Conservation (phyloP, 352 stramenopile genomes). For the Pythium scleroteichum region DNA sequence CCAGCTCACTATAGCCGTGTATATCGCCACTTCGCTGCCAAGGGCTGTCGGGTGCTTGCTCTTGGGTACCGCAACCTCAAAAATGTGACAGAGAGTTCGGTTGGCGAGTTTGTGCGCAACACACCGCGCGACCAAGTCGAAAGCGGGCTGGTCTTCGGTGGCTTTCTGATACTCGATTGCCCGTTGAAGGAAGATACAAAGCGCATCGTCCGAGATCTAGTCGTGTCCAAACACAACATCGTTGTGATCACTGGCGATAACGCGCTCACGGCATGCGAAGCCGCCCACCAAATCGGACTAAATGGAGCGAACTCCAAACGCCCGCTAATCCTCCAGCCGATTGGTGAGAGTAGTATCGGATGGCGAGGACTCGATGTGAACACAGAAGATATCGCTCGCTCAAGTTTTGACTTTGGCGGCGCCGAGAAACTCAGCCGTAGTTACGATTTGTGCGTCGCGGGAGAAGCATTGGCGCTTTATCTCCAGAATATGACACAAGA, state of each 20-base stretch:
- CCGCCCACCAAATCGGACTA: slow-evolving; percentile 89
- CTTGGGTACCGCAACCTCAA: slow-evolving; percentile 75
- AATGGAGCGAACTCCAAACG: slow-evolving; percentile 24
- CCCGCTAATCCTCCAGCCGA: slow-evolving; percentile 30
- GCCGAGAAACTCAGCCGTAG: slow-evolving; percentile 18
- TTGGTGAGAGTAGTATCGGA: slow-evolving; percentile 16
- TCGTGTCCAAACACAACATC: slow-evolving; percentile 68
- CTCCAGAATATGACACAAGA: slow-evolving; percentile 6
- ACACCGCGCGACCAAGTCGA: slow-evolving; percentile 69
- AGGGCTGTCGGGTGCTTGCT: slow-evolving; percentile 79
- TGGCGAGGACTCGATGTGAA: slow-evolving; percentile 30
- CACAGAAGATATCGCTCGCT: no score
- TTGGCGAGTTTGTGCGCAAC: slow-evolving; percentile 24
- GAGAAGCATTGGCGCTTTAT: slow-evolving; percentile 31
- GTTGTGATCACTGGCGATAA: slow-evolving; percentile 97
- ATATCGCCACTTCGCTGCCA: slow-evolving; percentile 46
- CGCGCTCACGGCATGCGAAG: slow-evolving; percentile 91
- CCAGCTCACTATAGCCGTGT: slow-evolving; percentile 61
- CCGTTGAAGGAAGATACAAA: slow-evolving; percentile 92
- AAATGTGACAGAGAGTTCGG: slow-evolving; percentile 9
- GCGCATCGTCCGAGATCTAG: slow-evolving; percentile 82
- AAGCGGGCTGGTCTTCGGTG: slow-evolving; percentile 82
- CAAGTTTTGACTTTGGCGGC: slow-evolving; percentile 19
- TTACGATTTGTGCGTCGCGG: slow-evolving; percentile 45
- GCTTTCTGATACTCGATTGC: slow-evolving; percentile 93